These are phyloP conservation scores for Mucor lusitanicus DNA, from an alignment of 371 early-diverging fungal species.

Conservation along the genomic window DNA sequence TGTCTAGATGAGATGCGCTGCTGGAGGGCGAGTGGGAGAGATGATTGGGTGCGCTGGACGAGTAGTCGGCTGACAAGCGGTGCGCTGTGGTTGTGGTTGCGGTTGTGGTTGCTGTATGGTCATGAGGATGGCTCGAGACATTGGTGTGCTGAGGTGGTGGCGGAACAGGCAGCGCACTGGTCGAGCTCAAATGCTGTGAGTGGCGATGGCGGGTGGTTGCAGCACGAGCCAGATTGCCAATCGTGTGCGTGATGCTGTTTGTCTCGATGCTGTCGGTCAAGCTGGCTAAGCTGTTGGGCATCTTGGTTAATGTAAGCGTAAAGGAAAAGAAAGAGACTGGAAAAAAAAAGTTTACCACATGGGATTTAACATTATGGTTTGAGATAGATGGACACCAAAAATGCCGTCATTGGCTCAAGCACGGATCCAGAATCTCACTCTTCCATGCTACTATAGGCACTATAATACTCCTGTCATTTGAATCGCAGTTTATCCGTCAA, in stretches of 20 bases:
- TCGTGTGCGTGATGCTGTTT: conserved; percentile 17
- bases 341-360: not conserved
- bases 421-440: not conserved
- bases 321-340: not conserved
- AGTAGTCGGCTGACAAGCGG: conserved; percentile 1
- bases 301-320: not conserved
- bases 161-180: conserved; percentile 18
- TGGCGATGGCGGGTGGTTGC: conserved; percentile 22
- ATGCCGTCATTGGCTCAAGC: not conserved
- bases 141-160: conserved; percentile 29
- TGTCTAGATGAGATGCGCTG: not conserved
- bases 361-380: not conserved
- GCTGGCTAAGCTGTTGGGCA: conserved; percentile 14
- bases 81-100: not conserved
- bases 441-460: not conserved
- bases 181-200: not conserved
- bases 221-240: conserved; percentile 28
- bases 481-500: not conserved
- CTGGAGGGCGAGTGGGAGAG: not conserved
- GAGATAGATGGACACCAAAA: not conserved
- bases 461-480: not conserved
- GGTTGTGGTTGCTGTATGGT: not conserved
- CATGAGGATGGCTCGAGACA: not conserved
- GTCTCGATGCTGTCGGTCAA: conserved; percentile 10
- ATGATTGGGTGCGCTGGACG: not conserved